Percentiles rank a stretch among this genome's conserved stretches.
Evolutionary conservation across 768 basidiomycete species (phyloP).

Genomic region (Sporobolomyces pararoseus): DNA sequence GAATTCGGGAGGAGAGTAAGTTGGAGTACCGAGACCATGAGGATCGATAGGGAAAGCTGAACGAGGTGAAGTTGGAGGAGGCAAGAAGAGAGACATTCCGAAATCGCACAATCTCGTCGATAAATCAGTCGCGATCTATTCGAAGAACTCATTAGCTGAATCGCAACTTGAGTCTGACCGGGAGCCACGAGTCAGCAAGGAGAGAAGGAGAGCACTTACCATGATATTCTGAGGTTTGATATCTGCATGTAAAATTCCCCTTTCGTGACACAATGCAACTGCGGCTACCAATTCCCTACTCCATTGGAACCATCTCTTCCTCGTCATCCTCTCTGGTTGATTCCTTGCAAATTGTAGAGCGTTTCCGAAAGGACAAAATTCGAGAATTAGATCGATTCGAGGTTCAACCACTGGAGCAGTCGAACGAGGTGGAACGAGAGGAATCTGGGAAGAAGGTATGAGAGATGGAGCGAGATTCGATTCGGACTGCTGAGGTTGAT

Average conservation of each 20-base stretch:
- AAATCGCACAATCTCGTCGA: conserved; percentile 52
- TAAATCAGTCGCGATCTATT: conserved; percentile 45
- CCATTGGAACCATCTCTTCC: conserved; percentile 45
- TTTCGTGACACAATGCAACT: conserved; percentile 49
- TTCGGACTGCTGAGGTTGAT: background rate
- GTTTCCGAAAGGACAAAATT: conserved; percentile 42
- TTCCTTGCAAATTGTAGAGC: conserved; percentile 37
- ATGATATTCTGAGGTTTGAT: conserved; percentile 53
- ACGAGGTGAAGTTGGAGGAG: conserved; percentile 45
- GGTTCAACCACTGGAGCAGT: background rate
- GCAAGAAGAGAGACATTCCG: conserved; percentile 51
- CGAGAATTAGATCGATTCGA: conserved; percentile 42
- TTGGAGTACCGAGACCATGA: conserved; percentile 51
- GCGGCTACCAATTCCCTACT: conserved; percentile 48
- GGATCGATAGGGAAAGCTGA: conserved; percentile 48
- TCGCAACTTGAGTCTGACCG: background rate
- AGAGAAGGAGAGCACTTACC: conserved; percentile 34
- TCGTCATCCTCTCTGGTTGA: conserved; percentile 38
- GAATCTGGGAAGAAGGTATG: background rate
- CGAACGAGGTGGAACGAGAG: background rate
- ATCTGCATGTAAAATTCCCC: conserved; percentile 53
- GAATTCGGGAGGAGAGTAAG: conserved; percentile 53
- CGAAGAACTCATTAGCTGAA: too few relatives aligned
- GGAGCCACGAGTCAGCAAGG: background rate
- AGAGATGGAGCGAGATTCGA: background rate